phyloP scores from a whole-genome alignment of 441 rosid genomes.

The Bocquillonia castaneifolia region DNA sequence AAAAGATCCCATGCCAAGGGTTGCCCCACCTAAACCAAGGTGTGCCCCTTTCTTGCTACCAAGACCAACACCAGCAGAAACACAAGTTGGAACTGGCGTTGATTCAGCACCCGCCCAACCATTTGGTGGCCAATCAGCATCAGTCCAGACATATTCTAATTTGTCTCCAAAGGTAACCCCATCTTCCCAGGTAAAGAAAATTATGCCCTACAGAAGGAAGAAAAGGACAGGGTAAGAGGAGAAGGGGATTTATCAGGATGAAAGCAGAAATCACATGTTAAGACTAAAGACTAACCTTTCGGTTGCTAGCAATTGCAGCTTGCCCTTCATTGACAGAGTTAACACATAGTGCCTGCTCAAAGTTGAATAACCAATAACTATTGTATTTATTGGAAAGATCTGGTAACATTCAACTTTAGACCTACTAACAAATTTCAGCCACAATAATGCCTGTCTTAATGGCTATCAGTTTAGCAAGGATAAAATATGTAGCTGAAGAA shows the following conservation, averaged over 20 bases:
- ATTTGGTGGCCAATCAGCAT: slow-evolving; percentile 86
- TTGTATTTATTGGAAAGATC: slow-evolving; percentile 19
- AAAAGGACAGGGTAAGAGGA: background rate
- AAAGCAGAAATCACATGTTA: slow-evolving; percentile 16
- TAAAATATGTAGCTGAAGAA: slow-evolving; percentile 17
- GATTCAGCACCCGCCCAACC: slow-evolving; percentile 88
- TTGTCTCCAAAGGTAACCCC: slow-evolving; percentile 34
- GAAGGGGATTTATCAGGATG: background rate
- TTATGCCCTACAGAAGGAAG: slow-evolving; percentile 54
- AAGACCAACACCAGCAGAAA: slow-evolving; percentile 75
- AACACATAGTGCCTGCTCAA: slow-evolving; percentile 76
- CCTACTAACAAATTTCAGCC: background rate
- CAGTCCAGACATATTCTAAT: slow-evolving; percentile 63
- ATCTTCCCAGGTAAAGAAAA: slow-evolving; percentile 68
- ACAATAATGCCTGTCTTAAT: slow-evolving; percentile 3
- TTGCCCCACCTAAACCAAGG: slow-evolving; percentile 79
- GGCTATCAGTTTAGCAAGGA: slow-evolving; percentile 17
- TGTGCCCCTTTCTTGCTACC: slow-evolving; percentile 73
- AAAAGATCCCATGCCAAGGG: slow-evolving; percentile 48
- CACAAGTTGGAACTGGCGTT: slow-evolving; percentile 67
- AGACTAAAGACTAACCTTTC: slow-evolving; percentile 70
- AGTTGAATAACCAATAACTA: slow-evolving; percentile 22
- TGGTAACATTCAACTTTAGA: slow-evolving; percentile 13
- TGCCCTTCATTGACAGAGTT: slow-evolving; percentile 65
- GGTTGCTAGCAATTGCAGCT: slow-evolving; percentile 82